Base-by-base conservation (phyloP, 2,329 filamentous ascomycete species). In the Chaetothyriales sp. region DNA sequence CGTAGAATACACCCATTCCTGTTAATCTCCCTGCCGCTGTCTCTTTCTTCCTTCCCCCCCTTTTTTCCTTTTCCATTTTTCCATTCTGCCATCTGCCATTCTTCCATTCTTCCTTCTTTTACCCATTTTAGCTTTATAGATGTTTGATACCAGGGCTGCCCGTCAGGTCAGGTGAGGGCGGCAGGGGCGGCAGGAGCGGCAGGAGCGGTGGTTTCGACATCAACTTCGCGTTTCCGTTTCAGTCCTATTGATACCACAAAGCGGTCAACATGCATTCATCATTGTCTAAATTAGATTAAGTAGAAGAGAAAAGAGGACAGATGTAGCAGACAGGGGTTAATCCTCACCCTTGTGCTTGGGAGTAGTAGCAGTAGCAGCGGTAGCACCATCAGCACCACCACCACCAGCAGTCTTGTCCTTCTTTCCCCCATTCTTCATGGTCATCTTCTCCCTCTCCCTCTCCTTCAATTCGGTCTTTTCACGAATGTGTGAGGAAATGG, bases 391-490 rank as follows among this genome's bases (percentile, higher is more conserved):
- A n/a, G n/a, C n/a, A n/a, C n/a, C n/a, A n/a, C n/a, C n/a, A n/a
- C n/a, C n/a, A n/a, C n/a, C n/a, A n/a, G n/a, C n/a, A n/a, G n/a
- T 18, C 22, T 2, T 25, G 18, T 22, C 9, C 47, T 49, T 28
- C 40, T 49, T 49, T 5, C n/a, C 47, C 13, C 8, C 18, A 29
- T 18, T 40, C 19, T 44, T 43, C 4, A 18, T 43, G 25, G 49
- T 53, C 56, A 56, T 61, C 18, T 59, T 54, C 37, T 63, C 56
- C 20, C 60, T 54, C 19, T 57, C n/a, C n/a, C n/a, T 51, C 46
- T 58, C 53, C 37, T 54, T 43, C 22, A 58, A 40, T 55, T 54
- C 37, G 48, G 47, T 7, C 25, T 20, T 28, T 22, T 22, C 25
- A 46, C 19, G 33, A 10, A 40, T 9, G 33, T 40, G 15, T 10